Evolutionary conservation across 2,329 filamentous ascomycete genomes (phyloP).

Genomic region (Epicoccum nigrum): DNA sequence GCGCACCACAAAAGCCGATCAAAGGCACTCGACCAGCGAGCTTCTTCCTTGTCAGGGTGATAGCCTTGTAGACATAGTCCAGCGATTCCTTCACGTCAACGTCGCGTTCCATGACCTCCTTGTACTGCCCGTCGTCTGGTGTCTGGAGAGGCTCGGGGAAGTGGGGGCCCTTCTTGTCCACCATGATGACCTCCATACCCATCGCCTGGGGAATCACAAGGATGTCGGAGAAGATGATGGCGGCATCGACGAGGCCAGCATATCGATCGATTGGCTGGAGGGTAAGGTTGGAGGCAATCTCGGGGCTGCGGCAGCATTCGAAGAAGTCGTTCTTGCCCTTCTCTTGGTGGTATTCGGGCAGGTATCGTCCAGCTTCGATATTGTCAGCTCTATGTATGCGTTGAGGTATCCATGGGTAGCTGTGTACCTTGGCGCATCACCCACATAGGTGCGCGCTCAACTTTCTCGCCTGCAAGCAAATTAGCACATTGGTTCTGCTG

Average conservation of each 20-base stretch:
- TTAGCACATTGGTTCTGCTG: conserved; percentile 17
- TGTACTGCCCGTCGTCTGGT: conserved; percentile 84
- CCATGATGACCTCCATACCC: conserved; percentile 98
- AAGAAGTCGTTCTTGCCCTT: conserved; percentile 95
- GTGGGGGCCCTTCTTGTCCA: conserved; percentile 94
- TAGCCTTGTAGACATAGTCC: conserved; percentile 94
- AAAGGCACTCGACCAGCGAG: conserved; percentile 86
- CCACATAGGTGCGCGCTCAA: conserved; percentile 95
- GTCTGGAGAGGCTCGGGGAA: conserved; percentile 84
- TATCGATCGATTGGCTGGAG: conserved; percentile 94
- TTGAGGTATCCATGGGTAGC: conserved; percentile 5
- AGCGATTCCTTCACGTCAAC: conserved; percentile 87
- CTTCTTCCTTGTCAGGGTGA: conserved; percentile 88
- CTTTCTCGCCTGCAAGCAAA: conserved; percentile 71
- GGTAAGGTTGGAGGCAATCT: conserved; percentile 91
- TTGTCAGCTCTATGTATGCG: conserved; percentile 19
- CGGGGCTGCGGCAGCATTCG: conserved; percentile 91
- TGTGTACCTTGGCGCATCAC: conserved; percentile 94
- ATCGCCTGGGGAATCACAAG: conserved; percentile 96
- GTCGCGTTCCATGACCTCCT: conserved; percentile 72
- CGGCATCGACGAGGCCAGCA: conserved; percentile 87
- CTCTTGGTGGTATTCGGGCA: conserved; percentile 95
- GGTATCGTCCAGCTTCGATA: conserved; percentile 82
- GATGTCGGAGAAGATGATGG: conserved; percentile 99
- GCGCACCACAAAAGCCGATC: conserved; percentile 95